Conservation (phyloP, 345 rosid species). For the Excoecaria cochinchinensis region DNA sequence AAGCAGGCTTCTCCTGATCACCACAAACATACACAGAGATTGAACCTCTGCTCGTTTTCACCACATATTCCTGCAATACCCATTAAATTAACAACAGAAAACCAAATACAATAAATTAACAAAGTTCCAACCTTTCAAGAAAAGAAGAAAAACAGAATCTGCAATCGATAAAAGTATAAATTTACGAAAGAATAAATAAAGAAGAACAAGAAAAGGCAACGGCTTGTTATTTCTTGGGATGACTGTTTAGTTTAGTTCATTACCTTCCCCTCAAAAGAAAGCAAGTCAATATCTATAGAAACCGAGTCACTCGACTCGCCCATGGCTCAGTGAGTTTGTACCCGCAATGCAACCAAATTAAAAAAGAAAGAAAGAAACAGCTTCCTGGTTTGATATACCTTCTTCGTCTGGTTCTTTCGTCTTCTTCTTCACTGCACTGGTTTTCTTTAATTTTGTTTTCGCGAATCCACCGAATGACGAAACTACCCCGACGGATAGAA, state of each 20-base stretch:
- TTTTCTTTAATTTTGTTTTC: background rate
- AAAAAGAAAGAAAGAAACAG: background rate
- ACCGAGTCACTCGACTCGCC: constrained; percentile 54
- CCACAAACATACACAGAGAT: constrained; percentile 73
- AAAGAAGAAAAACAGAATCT: background rate
- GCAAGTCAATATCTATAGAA: constrained; percentile 43
- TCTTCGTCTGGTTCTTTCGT: background rate
- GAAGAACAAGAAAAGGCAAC: background rate
- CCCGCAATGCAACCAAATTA: background rate
- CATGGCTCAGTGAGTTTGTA: constrained; percentile 27
- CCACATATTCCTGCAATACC: constrained; percentile 59
- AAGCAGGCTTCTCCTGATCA: constrained; percentile 78
- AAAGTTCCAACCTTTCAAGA: background rate
- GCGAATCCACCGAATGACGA: background rate
- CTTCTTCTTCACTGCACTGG: background rate
- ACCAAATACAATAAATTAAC: background rate
- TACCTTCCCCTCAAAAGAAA: constrained; percentile 55
- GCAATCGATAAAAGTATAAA: background rate
- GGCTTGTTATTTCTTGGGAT: background rate
- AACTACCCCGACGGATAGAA: background rate
- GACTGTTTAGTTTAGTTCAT: constrained; percentile 8
- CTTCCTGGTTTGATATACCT: background rate
- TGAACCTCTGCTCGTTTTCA: constrained; percentile 71
- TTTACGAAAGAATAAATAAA: background rate
- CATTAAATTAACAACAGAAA: background rate